These are phyloP conservation scores for Cucurbita pepo DNA, from an alignment of 306 rosid genomes.

Conservation along the genomic window DNA sequence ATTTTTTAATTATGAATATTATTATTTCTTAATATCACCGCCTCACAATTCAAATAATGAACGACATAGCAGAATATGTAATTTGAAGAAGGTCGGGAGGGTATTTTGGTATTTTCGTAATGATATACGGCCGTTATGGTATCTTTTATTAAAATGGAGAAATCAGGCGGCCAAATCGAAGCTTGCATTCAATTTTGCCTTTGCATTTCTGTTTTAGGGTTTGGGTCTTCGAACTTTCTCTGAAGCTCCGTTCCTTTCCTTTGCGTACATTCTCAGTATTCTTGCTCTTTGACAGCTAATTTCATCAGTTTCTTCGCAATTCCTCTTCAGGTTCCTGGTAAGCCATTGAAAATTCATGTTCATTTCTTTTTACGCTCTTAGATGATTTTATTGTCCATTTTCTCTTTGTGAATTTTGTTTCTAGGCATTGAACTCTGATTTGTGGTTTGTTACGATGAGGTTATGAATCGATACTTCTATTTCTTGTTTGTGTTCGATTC, in stretches of 20 bases:
- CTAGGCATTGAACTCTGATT: not conserved
- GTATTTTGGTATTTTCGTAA: not conserved
- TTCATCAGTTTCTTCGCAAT: not conserved
- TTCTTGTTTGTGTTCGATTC: not conserved
- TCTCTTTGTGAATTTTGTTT: not conserved
- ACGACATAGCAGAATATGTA: not conserved
- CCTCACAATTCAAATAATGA: not conserved
- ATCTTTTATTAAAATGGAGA: not conserved
- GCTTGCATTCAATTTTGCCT: not conserved
- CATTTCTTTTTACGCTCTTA: not conserved
- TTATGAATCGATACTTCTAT: not conserved
- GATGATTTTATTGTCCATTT: not conserved
- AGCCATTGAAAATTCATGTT: not conserved
- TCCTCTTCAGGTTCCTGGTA: not conserved
- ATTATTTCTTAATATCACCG: no score
- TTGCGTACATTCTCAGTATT: not conserved
- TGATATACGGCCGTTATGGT: not conserved
- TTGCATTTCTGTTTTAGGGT: not conserved
- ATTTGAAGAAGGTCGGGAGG: not conserved
- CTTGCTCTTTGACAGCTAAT: not conserved
- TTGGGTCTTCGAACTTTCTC: not conserved
- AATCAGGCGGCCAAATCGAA: not conserved
- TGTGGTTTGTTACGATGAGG: not conserved
- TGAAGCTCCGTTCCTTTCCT: not conserved
- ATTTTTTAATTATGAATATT: no score